Percentiles rank a stretch among this genome's conserved stretches.
phyloP scores from a whole-genome alignment of 257 asterid species.

The Haberlea rhodopensis region DNA sequence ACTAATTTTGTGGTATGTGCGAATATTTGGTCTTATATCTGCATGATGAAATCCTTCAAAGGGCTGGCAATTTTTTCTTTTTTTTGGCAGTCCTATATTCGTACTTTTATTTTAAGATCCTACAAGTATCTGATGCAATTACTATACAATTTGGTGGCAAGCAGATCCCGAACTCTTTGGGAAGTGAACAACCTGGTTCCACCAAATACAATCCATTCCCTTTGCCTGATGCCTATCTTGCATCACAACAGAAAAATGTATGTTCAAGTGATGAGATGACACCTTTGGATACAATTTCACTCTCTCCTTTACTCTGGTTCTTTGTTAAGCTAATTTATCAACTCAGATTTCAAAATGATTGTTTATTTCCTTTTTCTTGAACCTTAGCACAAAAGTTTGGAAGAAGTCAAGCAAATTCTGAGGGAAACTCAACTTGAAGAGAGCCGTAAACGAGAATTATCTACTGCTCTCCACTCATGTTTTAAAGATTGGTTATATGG shows the following conservation, averaged over 20 bases:
- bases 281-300: neutral
- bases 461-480: conserved; percentile 77
- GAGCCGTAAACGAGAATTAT: conserved; percentile 75
- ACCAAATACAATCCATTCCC: conserved; percentile 80
- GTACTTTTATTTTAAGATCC: conserved; percentile 9
- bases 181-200: conserved; percentile 59
- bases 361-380: conserved; percentile 18
- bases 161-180: conserved; percentile 87
- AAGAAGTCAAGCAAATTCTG: conserved; percentile 67
- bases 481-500: conserved; percentile 97
- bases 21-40: conserved; percentile 22
- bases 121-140: conserved; percentile 16
- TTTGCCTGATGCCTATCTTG: conserved; percentile 77
- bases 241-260: conserved; percentile 83
- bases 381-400: conserved; percentile 64
- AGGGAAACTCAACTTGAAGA: conserved; percentile 87
- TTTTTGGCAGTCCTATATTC: neutral
- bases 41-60: conserved; percentile 7
- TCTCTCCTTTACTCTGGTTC: neutral
- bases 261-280: conserved; percentile 15
- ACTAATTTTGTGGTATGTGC: conserved; percentile 66
- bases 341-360: conserved; percentile 12
- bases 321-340: neutral
- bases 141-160: conserved; percentile 20
- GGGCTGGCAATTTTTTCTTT: neutral